These are phyloP conservation scores for Smithsoniella earleae DNA, from an alignment of 163 green algal species.

Conservation along the genomic window DNA sequence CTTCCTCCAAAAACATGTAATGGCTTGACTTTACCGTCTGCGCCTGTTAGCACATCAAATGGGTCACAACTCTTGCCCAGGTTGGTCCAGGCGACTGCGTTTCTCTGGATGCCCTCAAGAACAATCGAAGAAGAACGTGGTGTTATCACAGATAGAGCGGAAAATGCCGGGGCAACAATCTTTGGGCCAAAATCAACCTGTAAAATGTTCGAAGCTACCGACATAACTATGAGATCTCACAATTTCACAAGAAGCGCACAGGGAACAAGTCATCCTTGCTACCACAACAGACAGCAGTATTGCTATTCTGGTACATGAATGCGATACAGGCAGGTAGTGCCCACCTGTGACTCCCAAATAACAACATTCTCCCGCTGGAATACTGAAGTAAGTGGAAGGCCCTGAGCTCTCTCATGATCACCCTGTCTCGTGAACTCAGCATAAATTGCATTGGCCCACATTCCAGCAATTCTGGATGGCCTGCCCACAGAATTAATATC, in stretches of 20 bases:
- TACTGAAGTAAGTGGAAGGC: neutral
- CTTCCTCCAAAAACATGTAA: too few species aligned
- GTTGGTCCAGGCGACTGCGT: too few species aligned
- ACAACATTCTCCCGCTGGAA: slow-evolving; percentile 17
- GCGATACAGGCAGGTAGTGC: too few species aligned
- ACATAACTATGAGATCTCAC: neutral
- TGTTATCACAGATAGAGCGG: too few species aligned
- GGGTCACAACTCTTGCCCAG: too few species aligned
- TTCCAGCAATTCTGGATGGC: neutral
- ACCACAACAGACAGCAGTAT: too few species aligned
- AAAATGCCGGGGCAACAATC: slow-evolving; percentile 6
- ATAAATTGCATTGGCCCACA: slow-evolving; percentile 25
- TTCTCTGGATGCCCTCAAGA: too few species aligned
- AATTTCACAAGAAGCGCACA: neutral
- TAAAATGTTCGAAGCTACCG: neutral
- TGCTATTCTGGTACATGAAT: too few species aligned
- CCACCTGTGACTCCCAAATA: slow-evolving; percentile 14
- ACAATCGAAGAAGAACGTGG: too few species aligned
- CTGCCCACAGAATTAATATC: slow-evolving; percentile 16
- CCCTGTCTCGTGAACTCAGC: slow-evolving; percentile 10
- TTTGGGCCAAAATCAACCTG: slow-evolving; percentile 6
- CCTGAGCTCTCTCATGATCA: neutral
- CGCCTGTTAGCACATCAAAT: too few species aligned
- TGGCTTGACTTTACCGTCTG: too few species aligned
- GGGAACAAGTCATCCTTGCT: too few species aligned